Percentiles rank a stretch among this genome's conserved stretches.
These are phyloP conservation scores for Saccharum hybrid DNA, from an alignment of 202 grass and related monocot species.

Conservation along the genomic window DNA sequence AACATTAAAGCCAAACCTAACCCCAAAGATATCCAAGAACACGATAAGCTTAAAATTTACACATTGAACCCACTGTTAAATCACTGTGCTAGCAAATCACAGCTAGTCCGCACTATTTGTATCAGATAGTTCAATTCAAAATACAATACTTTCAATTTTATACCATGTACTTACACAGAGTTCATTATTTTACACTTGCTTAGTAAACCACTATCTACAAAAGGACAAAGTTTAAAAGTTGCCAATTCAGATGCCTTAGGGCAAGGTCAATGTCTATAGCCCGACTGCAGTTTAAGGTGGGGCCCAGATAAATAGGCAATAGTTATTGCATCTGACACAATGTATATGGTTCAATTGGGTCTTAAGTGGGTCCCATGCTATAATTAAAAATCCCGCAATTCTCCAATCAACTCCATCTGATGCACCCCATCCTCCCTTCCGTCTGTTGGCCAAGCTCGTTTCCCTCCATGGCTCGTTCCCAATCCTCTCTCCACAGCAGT, in stretches of 20 bases:
- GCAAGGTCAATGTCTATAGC: not conserved
- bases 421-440: not conserved
- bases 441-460: not conserved
- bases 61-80: not conserved
- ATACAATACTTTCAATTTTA: not conserved
- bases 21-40: slow-evolving; percentile 8
- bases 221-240: not conserved
- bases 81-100: not conserved
- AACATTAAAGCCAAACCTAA: slow-evolving; percentile 20
- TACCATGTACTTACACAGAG: not conserved
- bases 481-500: not conserved
- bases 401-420: not conserved
- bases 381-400: not conserved
- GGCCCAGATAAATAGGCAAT: not conserved
- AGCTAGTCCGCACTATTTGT: not conserved
- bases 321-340: not conserved
- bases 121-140: slow-evolving; percentile 14
- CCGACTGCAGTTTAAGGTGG: not conserved
- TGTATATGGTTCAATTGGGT: not conserved
- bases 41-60: not conserved
- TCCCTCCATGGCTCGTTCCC: not conserved
- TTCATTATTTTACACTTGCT: not conserved
- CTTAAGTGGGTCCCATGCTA: not conserved
- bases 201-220: not conserved
- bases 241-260: not conserved